Conservation (phyloP, 2,329 filamentous ascomycete species). For the Neofusicoccum laricinum region DNA sequence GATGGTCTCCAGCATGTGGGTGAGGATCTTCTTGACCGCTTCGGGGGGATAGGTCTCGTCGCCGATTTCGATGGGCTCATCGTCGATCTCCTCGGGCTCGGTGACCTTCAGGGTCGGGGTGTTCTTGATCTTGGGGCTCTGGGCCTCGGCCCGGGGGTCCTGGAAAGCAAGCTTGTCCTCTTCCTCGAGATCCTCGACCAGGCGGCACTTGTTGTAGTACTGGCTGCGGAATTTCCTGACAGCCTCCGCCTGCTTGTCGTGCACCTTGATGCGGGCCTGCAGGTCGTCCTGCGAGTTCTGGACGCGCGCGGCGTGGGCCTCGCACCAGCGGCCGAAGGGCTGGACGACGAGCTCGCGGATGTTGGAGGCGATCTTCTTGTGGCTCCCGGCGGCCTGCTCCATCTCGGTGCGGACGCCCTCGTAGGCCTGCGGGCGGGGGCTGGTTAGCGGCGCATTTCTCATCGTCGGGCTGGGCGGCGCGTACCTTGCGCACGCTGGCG, state of each 20-base stretch:
- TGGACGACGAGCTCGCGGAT: slow-evolving; percentile 94
- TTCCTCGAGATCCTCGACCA: slow-evolving; percentile 95
- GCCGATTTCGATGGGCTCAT: slow-evolving; percentile 86
- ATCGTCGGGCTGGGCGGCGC: slow-evolving; percentile 20
- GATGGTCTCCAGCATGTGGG: slow-evolving; percentile 82
- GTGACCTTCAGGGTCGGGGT: slow-evolving; percentile 89
- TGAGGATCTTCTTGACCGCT: slow-evolving; percentile 84
- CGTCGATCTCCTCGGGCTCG: slow-evolving; percentile 61
- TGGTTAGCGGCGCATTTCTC: slow-evolving; percentile 22
- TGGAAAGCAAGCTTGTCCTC: slow-evolving; percentile 98
- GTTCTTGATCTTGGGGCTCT: slow-evolving; percentile 50
- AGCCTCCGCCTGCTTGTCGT: slow-evolving; percentile 84
- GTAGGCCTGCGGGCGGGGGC: slow-evolving; percentile 65
- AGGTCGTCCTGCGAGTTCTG: slow-evolving; percentile 95
- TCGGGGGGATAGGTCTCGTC: slow-evolving; percentile 83
- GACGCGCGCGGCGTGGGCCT: slow-evolving; percentile 85
- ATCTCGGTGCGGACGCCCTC: slow-evolving; percentile 91
- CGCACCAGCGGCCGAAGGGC: slow-evolving; percentile 94
- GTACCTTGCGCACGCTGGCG: slow-evolving; percentile 89
- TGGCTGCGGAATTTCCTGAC: slow-evolving; percentile 92
- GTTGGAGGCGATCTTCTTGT: slow-evolving; percentile 93
- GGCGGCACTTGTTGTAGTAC: slow-evolving; percentile 98
- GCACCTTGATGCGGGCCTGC: slow-evolving; percentile 83
- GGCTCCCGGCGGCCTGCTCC: slow-evolving; percentile 83
- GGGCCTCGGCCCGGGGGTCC: slow-evolving; percentile 61